A percentile compares a stretch with the other conserved stretches of the same genome.
Conservation (phyloP, 2,329 filamentous ascomycete species). For the Pleomassaria siparia region DNA sequence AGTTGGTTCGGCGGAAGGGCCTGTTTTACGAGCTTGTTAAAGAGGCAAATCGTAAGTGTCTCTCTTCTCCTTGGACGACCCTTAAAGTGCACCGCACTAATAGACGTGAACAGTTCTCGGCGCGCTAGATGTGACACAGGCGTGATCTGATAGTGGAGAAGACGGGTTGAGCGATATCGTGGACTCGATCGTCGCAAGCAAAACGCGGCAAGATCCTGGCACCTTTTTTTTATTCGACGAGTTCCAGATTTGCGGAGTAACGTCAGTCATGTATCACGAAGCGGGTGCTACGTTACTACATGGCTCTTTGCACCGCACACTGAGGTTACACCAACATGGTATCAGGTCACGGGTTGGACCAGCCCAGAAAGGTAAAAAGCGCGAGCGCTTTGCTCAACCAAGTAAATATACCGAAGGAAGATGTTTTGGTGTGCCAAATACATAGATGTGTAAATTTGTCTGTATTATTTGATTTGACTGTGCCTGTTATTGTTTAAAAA, state of each 20-base stretch:
- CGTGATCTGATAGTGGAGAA: conserved; percentile 6
- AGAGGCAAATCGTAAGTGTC: conserved; percentile 70
- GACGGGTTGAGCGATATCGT: conserved; percentile 8
- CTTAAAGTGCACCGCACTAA: background rate
- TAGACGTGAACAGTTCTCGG: background rate
- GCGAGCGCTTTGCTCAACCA: background rate
- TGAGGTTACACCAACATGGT: background rate
- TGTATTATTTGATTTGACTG: too few species aligned
- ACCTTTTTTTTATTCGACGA: background rate
- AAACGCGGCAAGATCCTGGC: background rate
- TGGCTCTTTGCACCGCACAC: background rate
- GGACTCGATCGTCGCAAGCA: conserved; percentile 3
- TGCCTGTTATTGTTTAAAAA: too few species aligned
- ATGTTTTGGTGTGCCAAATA: too few species aligned
- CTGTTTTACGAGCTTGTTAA: conserved; percentile 88
- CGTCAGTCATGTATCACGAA: background rate
- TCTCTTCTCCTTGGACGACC: conserved; percentile 38
- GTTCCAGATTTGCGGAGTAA: background rate
- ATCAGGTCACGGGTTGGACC: background rate
- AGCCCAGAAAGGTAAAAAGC: background rate
- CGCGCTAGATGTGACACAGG: conserved; percentile 23
- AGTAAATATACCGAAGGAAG: background rate
- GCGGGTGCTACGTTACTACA: background rate
- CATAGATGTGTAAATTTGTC: too few species aligned
- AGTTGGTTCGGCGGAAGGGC: conserved; percentile 73